Base-by-base conservation (phyloP, 179 eudicot genomes). In the Spinacia oleracea region DNA sequence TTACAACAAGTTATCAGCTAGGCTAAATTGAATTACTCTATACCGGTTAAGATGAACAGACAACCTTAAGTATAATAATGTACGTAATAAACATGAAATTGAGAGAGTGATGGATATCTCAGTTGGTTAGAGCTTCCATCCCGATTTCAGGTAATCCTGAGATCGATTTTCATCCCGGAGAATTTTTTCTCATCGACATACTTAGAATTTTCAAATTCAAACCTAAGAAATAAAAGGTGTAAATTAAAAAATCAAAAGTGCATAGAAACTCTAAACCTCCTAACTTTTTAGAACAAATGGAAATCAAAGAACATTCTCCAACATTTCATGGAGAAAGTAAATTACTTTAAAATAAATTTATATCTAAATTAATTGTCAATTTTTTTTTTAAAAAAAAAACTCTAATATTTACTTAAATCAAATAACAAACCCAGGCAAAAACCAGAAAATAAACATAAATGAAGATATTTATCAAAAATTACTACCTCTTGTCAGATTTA, bases 121-220 rank as follows among this genome's bases (percentile, higher is more conserved):
- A n/a, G n/a, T n/a, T n/a, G n/a, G n/a, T n/a, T n/a, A n/a, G n/a
- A n/a, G n/a, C n/a, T n/a, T n/a, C n/a, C n/a, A n/a, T n/a, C n/a
- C n/a, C n/a, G n/a, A n/a, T n/a, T n/a, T n/a, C n/a, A n/a, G n/a
- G n/a, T n/a, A n/a, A n/a, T n/a, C n/a, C n/a, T n/a, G n/a, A n/a
- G n/a, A n/a, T n/a, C n/a, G n/a, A n/a, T n/a, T n/a, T n/a, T n/a
- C n/a, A n/a, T n/a, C n/a, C n/a, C n/a, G n/a, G n/a, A n/a, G n/a
- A n/a, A 48, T 1, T 25, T 60, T 6, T 45, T 45, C 34, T 76
- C 48, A 43, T 64, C 9, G 1, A 51, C 73, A 42, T 21, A 45
- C 43, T 4, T 15, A 60, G 0, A 65, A 31, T 6, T n/a, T n/a
- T 35, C 70, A 78, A 77, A 78, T 78, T 74, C 78, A 78, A 74